A percentile compares a stretch with the other conserved stretches of the same genome.
Conservation (phyloP, 352 stramenopile genomes). For the Lagenidium giganteum region DNA sequence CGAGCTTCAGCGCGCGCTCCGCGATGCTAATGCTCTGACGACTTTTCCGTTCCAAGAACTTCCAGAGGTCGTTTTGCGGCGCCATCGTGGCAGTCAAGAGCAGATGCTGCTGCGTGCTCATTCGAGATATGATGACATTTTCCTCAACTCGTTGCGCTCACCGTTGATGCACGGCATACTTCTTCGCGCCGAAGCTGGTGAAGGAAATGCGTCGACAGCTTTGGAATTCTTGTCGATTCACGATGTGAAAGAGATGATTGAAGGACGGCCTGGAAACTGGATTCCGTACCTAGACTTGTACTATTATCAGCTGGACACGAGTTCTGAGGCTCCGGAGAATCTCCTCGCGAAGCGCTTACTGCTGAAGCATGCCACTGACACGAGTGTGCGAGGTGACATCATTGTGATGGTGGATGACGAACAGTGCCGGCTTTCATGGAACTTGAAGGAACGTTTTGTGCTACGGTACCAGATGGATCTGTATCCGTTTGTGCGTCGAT, state of each 20-base stretch:
- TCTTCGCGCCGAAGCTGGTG: constrained; percentile 29
- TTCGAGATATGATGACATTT: constrained; percentile 54
- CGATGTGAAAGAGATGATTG: constrained; percentile 48
- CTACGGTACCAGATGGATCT: constrained; percentile 55
- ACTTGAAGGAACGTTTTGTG: constrained; percentile 72
- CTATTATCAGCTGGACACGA: constrained; percentile 43
- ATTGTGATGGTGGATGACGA: constrained; percentile 59
- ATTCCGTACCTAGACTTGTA: constrained; percentile 64
- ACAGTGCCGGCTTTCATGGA: constrained; percentile 35
- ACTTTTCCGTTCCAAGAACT: constrained; percentile 61
- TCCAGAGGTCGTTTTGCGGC: constrained; percentile 48
- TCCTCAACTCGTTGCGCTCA: constrained; percentile 52
- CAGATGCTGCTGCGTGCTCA: constrained; percentile 33
- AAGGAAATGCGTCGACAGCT: too few relatives aligned
- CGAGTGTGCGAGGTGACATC: constrained; percentile 38
- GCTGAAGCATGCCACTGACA: constrained; percentile 19
- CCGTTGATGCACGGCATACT: constrained; percentile 52
- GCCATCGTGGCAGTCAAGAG: constrained; percentile 30
- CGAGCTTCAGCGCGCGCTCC: constrained; percentile 35
- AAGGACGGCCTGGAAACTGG: constrained; percentile 30
- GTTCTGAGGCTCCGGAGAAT: constrained; percentile 27
- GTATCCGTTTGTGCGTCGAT: constrained; percentile 44
- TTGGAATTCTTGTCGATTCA: constrained; percentile 36
- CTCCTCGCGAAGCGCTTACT: constrained; percentile 41
- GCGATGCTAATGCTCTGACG: constrained; percentile 16